Evolutionary conservation across 371 early-diverging fungal species (phyloP), one percentile per base, ranked within the genome.

Genomic region (Phascolomyces articulosus): DNA sequence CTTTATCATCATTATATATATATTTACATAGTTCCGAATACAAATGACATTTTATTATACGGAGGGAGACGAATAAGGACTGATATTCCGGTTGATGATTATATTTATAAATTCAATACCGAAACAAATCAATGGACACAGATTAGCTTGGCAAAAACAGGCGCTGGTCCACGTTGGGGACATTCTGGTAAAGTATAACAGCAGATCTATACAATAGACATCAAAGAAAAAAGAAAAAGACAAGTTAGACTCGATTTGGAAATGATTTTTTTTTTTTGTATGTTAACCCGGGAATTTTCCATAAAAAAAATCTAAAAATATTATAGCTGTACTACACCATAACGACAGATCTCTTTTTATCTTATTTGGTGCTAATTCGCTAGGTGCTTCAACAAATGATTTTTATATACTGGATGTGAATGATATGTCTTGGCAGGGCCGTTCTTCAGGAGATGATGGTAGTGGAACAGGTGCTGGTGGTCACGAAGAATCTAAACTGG

Each of bases 341-440:
- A 20, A 58, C 15, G 62, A 65, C 23, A 40, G 58, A 21, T 40
- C 54, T n/a, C 40, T 69, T 2, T 69, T 69, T 40, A 65, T 69
- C 15, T 51, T 69, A 1, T 69, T 69, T 44, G 69, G 69, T 4
- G 60, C 57, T 26, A 65, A 65, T 57, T n/a, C 28, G 1, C 48
- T 44, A 20, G 69, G 69, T 31, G 49, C 56, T 4, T 21, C 65
- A 18, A 64, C 60, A 0, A 41, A 62, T 26, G 69, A 65, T 34
- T 69, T 65, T 41, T 59, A 63, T 48, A 40, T 60, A n/a, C 57
- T 68, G 15, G 55, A 60, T 29, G 23, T 63, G 3, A 20, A 63
- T 21, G 24, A 34, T 23, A 58, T 58, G 47, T 15, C 51, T 27
- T 68, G 68, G 68, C 34, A 34, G 16, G 63, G 58, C 7, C 94